Evolutionary conservation across 208 protist species (phyloP).

Genomic region (Trypanosoma vivax): DNA sequence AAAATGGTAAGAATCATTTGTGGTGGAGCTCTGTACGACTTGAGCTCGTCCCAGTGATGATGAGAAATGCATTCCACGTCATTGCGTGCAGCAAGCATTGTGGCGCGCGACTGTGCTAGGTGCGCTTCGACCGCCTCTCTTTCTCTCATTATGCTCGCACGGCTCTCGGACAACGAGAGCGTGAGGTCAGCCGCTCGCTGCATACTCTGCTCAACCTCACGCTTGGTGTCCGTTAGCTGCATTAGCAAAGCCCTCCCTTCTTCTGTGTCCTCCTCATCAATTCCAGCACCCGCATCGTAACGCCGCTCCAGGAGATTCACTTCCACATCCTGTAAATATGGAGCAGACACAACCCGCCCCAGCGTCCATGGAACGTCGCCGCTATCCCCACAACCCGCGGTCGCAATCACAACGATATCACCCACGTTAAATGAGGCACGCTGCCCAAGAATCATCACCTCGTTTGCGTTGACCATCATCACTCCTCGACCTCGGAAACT

Average conservation of each 20-base stretch:
- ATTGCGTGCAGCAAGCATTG: slow-evolving; percentile 42
- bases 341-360: slow-evolving; percentile 55
- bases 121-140: slow-evolving; percentile 54
- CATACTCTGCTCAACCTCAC: slow-evolving; percentile 56
- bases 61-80: slow-evolving; percentile 79
- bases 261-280: slow-evolving; percentile 44
- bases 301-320: slow-evolving; percentile 61
- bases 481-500: too few species aligned
- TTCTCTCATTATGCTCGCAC: slow-evolving; percentile 45
- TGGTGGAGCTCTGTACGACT: slow-evolving; percentile 77
- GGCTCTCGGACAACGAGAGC: slow-evolving; percentile 45
- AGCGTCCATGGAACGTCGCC: slow-evolving; percentile 72
- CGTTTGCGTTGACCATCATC: too few species aligned
- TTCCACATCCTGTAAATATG: slow-evolving; percentile 69
- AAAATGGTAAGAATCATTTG: slow-evolving; percentile 74
- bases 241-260: slow-evolving; percentile 33
- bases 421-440: slow-evolving; percentile 53
- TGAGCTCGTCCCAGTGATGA: slow-evolving; percentile 81
- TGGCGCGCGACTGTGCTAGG: slow-evolving; percentile 54
- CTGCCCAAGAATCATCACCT: too few species aligned
- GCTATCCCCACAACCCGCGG: slow-evolving; percentile 40
- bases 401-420: slow-evolving; percentile 67
- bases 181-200: slow-evolving; percentile 53
- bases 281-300: slow-evolving; percentile 34
- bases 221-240: slow-evolving; percentile 42